phyloP scores from a whole-genome alignment of 441 rosid species.

The Viola pubescens region DNA sequence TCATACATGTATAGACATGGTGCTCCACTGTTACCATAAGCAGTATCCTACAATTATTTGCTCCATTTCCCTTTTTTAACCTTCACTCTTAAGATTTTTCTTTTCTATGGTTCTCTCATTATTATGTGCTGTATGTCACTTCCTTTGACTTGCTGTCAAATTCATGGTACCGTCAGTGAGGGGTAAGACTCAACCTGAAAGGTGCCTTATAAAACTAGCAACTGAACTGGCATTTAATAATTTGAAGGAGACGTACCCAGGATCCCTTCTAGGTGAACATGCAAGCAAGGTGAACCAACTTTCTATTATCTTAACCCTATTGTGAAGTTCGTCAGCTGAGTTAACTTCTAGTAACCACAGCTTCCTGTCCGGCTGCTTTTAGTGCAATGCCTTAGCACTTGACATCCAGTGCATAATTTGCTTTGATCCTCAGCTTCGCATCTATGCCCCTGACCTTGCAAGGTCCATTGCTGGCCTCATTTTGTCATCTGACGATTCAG shows the following conservation, averaged over 20 bases:
- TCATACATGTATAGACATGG: slow-evolving; percentile 40
- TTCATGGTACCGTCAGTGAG: slow-evolving; percentile 16
- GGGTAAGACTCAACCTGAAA: slow-evolving; percentile 35
- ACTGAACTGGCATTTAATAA: slow-evolving; percentile 64
- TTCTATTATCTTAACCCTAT: too few relatives aligned
- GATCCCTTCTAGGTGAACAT: slow-evolving; percentile 61
- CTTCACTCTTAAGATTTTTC: neutral
- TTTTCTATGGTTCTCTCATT: neutral
- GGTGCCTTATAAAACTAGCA: slow-evolving; percentile 47
- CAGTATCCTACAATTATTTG: slow-evolving; percentile 39
- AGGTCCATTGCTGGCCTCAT: slow-evolving; percentile 73
- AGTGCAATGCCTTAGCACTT: too few relatives aligned
- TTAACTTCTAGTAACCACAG: too few relatives aligned
- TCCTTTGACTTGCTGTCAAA: slow-evolving; percentile 38
- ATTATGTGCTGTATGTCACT: neutral
- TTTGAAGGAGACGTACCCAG: slow-evolving; percentile 66
- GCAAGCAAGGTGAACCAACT: slow-evolving; percentile 46
- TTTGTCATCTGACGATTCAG: slow-evolving; percentile 49
- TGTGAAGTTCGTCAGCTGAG: too few relatives aligned
- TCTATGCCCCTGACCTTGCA: slow-evolving; percentile 84
- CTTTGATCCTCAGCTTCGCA: slow-evolving; percentile 44
- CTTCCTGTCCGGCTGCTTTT: too few relatives aligned
- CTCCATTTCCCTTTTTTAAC: slow-evolving; percentile 12
- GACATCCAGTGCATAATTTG: too few relatives aligned
- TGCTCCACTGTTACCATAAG: slow-evolving; percentile 57